Percentiles rank a stretch among this genome's conserved stretches.
Conservation (phyloP, 2,329 filamentous ascomycete species). For the Microascus cirrosus region DNA sequence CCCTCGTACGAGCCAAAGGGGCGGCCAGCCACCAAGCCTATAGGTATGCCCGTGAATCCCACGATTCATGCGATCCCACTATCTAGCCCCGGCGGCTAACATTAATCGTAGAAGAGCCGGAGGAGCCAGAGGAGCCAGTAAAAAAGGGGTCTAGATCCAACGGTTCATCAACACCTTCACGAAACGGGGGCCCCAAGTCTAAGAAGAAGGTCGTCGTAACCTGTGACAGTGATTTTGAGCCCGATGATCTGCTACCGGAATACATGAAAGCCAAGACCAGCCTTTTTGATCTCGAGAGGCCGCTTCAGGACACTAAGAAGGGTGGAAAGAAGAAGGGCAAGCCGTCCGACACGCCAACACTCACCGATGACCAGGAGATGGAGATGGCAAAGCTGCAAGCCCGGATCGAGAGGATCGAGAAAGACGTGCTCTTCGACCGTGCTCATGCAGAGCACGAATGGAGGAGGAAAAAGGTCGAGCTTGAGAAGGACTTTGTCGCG, state of each 20-base stretch:
- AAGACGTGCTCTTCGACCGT: slow-evolving; percentile 64
- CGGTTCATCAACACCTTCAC: slow-evolving; percentile 1
- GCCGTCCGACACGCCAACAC: slow-evolving; percentile 8
- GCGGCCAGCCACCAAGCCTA: slow-evolving; percentile 13
- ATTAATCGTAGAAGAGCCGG: not conserved
- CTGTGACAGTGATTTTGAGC: slow-evolving; percentile 63
- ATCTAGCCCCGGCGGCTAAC: not conserved
- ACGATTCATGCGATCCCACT: not conserved
- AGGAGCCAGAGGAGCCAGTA: not conserved
- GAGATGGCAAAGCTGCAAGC: slow-evolving; percentile 56
- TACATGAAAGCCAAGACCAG: slow-evolving; percentile 67
- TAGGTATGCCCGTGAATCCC: slow-evolving; percentile 13
- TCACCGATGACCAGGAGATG: slow-evolving; percentile 21
- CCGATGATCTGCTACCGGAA: slow-evolving; percentile 61
- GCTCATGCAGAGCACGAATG: slow-evolving; percentile 54
- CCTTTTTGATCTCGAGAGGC: slow-evolving; percentile 50
- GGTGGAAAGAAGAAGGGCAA: slow-evolving; percentile 20
- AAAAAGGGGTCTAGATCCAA: slow-evolving; percentile 1
- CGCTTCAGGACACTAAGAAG: slow-evolving; percentile 24
- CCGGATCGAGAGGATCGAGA: slow-evolving; percentile 68
- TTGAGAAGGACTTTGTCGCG: slow-evolving; percentile 52
- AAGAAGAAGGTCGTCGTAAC: slow-evolving; percentile 5
- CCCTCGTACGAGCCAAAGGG: slow-evolving; percentile 54
- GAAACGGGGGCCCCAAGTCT: slow-evolving; percentile 8
- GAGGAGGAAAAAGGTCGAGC: slow-evolving; percentile 43